Base-by-base conservation (phyloP, 2,329 filamentous ascomycete species). In the Beauveria scarabaeidicola region DNA sequence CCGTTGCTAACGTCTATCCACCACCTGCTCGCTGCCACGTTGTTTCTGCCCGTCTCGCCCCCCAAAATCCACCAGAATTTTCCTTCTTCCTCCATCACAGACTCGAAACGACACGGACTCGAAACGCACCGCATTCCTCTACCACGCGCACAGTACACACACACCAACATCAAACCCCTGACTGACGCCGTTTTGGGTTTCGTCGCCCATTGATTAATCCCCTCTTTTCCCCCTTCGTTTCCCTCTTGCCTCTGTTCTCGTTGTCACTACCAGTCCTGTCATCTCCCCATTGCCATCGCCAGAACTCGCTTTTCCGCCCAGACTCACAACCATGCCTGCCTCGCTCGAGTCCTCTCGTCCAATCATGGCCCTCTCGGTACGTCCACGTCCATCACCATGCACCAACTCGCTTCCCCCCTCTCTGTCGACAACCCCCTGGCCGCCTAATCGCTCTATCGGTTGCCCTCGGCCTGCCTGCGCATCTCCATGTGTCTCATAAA, bases 361-460 rank as follows among this genome's bases (percentile, higher is more conserved):
- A 66, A 85, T 85, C 70, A 84, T 85, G 82, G 81, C 81, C 61
- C 78, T 81, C 52, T 84, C 82, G 68, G 82, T 85, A 82, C 59
- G 82, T 62, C 25, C 46, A n/a, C 61, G 52, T 63, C 36, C 13
- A 25, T 25, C 38, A 21, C 40, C 9, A 23, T 41, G 8, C 41
- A 36, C 60, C 62, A 48, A 58, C 55, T 47, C 23, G 46, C 48
- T 40, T 48, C 52, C 21, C 29, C 29, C 29, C 11, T 13, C 29
- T 41, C 61, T 53, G 48, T 48, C 60, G 51, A 46, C 51, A 17
- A 19, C 29, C 44, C 52, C 53, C 43, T 57, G 44, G 10, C 52
- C 21, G 38, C 41, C 17, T 55, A 19, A 41, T 44, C 53, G 48
- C 44, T 29, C 29, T 29, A 21, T 48, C 53, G 43, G 29, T 27